These are phyloP conservation scores for Ceriops decandra DNA, from an alignment of 345 rosid genomes.

Conservation along the genomic window DNA sequence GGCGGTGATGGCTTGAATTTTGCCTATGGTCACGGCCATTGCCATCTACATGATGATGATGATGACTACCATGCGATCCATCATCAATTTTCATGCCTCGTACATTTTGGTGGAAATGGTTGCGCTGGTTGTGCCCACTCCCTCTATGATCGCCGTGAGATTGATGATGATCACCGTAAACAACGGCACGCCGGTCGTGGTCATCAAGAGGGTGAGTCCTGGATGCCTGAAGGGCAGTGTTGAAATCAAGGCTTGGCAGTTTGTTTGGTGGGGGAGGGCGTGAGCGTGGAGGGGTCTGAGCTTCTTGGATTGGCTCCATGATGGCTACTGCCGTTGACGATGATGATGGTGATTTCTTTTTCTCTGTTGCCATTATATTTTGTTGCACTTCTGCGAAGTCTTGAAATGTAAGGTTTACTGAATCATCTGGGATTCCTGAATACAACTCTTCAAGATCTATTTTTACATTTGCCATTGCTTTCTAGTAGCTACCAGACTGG, in stretches of 20 bases:
- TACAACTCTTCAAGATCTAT: slow-evolving; percentile 62
- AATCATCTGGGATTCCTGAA: slow-evolving; percentile 60
- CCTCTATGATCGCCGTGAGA: not conserved
- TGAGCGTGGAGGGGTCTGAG: slow-evolving; percentile 12
- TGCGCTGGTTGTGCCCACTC: not conserved
- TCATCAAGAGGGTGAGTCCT: not conserved
- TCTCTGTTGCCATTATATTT: slow-evolving; percentile 7
- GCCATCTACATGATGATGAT: not conserved
- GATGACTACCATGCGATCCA: not conserved
- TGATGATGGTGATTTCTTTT: slow-evolving; percentile 5
- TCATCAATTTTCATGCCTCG: not conserved
- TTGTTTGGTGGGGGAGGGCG: slow-evolving; percentile 13
- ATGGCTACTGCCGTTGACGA: too few species aligned
- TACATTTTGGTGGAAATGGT: not conserved
- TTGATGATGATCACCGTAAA: slow-evolving; percentile 2
- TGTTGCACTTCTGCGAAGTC: slow-evolving; percentile 42
- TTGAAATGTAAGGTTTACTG: slow-evolving; percentile 62
- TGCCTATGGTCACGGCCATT: not conserved
- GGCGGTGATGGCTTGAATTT: too few species aligned
- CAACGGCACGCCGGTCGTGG: not conserved
- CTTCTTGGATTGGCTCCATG: slow-evolving; percentile 26
- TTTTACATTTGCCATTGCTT: slow-evolving; percentile 39
- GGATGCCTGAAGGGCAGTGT: slow-evolving; percentile 30
- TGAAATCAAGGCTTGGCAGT: slow-evolving; percentile 49
- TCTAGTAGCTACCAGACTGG: not conserved